Conservation (phyloP, 2,329 filamentous ascomycete species). For the Pseudocercospora musae region DNA sequence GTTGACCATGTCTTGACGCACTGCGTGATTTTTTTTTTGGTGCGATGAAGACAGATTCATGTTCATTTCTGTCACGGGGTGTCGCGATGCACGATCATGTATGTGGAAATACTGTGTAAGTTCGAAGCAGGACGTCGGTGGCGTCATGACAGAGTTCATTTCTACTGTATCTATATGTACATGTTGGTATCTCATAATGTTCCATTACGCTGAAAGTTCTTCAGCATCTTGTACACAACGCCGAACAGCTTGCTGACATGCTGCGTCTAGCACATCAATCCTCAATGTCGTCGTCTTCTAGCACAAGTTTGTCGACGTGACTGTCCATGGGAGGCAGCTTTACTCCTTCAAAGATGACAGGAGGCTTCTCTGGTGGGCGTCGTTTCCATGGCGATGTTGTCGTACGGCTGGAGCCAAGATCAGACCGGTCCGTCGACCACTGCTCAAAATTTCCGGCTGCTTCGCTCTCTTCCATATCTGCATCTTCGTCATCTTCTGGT, state of each 20-base stretch:
- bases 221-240: not conserved
- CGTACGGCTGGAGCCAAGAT: conserved; percentile 15
- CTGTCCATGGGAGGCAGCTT: conserved; percentile 26
- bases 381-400: conserved; percentile 14
- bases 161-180: not conserved
- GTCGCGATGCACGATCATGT: not conserved
- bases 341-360: conserved; percentile 19
- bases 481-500: conserved; percentile 21
- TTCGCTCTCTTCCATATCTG: conserved; percentile 33
- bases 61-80: not conserved
- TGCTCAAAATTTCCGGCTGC: conserved; percentile 23
- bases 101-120: not conserved
- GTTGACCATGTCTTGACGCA: not conserved
- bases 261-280: conserved; percentile 32
- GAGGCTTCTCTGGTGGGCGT: conserved; percentile 8
- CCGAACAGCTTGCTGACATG: conserved; percentile 17
- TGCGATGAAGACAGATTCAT: not conserved
- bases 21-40: too few species aligned
- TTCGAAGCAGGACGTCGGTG: not conserved
- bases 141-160: not conserved
- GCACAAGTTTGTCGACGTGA: conserved; percentile 37
- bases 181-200: not conserved
- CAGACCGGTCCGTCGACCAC: conserved; percentile 45
- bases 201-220: not conserved
- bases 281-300: conserved; percentile 50